Evolutionary conservation across 2,329 filamentous ascomycete species (phyloP).

Genomic region (Penicillium sp.): DNA sequence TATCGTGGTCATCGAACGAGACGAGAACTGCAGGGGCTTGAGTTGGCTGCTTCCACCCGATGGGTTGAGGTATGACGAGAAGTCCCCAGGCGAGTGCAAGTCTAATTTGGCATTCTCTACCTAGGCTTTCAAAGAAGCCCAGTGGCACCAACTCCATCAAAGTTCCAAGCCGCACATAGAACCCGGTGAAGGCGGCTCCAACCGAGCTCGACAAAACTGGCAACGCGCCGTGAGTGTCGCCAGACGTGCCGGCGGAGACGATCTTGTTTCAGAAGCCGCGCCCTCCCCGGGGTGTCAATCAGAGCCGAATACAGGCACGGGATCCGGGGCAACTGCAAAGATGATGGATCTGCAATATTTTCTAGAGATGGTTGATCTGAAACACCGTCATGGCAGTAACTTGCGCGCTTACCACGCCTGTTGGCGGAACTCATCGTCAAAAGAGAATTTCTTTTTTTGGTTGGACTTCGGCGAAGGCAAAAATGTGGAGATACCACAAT

Average conservation of each 20-base stretch:
- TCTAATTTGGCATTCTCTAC: not conserved
- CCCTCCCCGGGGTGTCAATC: constrained; percentile 36
- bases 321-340: constrained; percentile 63
- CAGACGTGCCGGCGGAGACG: constrained; percentile 64
- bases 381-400: constrained; percentile 84
- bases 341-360: constrained; percentile 86
- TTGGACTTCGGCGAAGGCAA: constrained; percentile 76
- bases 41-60: constrained; percentile 64
- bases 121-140: constrained; percentile 54
- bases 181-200: constrained; percentile 21
- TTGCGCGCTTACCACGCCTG: constrained; percentile 75
- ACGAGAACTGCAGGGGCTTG: constrained; percentile 65
- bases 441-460: constrained; percentile 94
- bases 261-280: constrained; percentile 5
- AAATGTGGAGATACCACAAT: constrained; percentile 64
- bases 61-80: constrained; percentile 60
- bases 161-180: constrained; percentile 31
- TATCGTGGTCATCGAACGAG: constrained; percentile 74
- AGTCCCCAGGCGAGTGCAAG: too few species aligned
- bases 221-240: constrained; percentile 68
- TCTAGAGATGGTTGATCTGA: constrained; percentile 76
- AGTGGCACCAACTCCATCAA: constrained; percentile 49
- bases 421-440: constrained; percentile 73
- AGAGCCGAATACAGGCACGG: constrained; percentile 45
- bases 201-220: constrained; percentile 66